Conservation (phyloP, 208 protist species). For the Wallacemonas collosoma region DNA sequence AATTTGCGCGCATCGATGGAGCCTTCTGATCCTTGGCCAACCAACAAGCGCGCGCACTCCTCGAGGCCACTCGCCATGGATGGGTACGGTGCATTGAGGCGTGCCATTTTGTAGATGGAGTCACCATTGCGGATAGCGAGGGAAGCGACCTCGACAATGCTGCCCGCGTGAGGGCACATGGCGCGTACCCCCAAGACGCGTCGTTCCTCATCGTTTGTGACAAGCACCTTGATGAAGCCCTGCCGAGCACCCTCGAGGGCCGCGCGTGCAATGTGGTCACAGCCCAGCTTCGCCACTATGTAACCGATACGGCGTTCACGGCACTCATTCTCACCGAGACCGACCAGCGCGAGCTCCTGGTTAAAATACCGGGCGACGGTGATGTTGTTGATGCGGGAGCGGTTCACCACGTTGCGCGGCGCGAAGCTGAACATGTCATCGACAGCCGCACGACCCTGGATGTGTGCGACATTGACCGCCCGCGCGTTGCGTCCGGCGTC, state of each 20-base stretch:
- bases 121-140: conserved; percentile 54
- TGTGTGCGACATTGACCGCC: conserved; percentile 53
- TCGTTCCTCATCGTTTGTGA: conserved; percentile 68
- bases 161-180: conserved; percentile 56
- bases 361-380: conserved; percentile 60
- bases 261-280: conserved; percentile 48
- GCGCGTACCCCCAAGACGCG: conserved; percentile 66
- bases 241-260: conserved; percentile 44
- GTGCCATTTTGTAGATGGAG: conserved; percentile 62
- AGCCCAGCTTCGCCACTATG: conserved; percentile 45
- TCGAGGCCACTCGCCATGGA: conserved; percentile 53
- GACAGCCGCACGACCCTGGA: conserved; percentile 44
- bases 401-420: conserved; percentile 23
- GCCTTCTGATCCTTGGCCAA: conserved; percentile 34
- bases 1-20: not conserved
- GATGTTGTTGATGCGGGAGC: conserved; percentile 35
- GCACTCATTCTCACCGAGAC: conserved; percentile 71
- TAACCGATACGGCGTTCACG: conserved; percentile 46
- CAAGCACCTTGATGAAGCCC: conserved; percentile 78
- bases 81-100: conserved; percentile 59
- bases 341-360: conserved; percentile 63
- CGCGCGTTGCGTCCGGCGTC: conserved; percentile 40
- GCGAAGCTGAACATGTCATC: conserved; percentile 66
- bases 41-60: conserved; percentile 65
- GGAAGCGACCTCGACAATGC: conserved; percentile 68